Conservation (phyloP, 345 rosid species). For the Luvunga scandens region DNA sequence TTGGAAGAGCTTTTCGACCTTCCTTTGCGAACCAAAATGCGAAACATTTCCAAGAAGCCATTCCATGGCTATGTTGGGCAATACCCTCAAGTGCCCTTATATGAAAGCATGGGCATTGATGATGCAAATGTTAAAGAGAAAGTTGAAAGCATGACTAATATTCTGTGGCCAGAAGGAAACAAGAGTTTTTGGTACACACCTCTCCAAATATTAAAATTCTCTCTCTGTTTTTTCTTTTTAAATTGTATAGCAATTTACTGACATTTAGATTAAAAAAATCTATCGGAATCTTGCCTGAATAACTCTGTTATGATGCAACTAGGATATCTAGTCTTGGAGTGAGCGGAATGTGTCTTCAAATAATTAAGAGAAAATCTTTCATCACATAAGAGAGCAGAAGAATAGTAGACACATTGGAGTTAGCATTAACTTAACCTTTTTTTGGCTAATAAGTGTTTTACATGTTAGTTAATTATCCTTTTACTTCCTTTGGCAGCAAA, state of each 20-base stretch:
- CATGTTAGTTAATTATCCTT: neutral
- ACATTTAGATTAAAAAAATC: no score
- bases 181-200: conserved; percentile 41
- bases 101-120: conserved; percentile 66
- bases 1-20: conserved; percentile 54
- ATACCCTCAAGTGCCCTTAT: conserved; percentile 50
- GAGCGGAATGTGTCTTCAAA: neutral
- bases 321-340: no score
- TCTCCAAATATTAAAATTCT: no score
- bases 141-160: conserved; percentile 32
- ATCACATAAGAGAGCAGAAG: neutral
- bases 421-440: neutral
- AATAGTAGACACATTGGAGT: neutral
- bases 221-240: neutral
- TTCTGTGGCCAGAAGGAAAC: conserved; percentile 58
- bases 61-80: conserved; percentile 60
- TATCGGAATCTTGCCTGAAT: no score
- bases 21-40: conserved; percentile 47
- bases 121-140: conserved; percentile 31
- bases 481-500: neutral
- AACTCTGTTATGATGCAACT: no score
- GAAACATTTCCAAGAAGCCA: conserved; percentile 46
- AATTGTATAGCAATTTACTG: no score
- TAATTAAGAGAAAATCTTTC: neutral
- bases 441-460: neutral